Percentiles rank a stretch among this genome's conserved stretches.
These are phyloP conservation scores for Cubamyces sp. DNA, from an alignment of 768 basidiomycete genomes.

Conservation along the genomic window DNA sequence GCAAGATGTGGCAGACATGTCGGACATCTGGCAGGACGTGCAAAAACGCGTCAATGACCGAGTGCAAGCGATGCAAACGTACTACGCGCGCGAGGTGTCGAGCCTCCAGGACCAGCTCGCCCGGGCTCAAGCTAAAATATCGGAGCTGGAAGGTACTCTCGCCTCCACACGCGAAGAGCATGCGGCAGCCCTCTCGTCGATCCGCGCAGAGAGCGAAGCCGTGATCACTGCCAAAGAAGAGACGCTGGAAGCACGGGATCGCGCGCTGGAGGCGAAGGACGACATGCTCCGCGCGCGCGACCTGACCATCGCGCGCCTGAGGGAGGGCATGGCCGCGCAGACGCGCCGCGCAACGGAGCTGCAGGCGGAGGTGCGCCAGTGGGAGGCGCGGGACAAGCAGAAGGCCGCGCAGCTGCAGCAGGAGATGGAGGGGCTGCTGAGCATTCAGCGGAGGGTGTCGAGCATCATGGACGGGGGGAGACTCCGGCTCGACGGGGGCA, in stretches of 20 bases:
- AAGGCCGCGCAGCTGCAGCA: background rate
- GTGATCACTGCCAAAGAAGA: background rate
- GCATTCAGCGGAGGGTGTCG: background rate
- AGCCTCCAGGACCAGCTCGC: slow-evolving; percentile 1
- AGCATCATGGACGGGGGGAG: background rate
- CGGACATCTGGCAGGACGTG: background rate
- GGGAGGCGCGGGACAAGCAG: background rate
- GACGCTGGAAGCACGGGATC: background rate
- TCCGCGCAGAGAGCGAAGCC: too few species aligned
- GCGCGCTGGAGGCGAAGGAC: slow-evolving; percentile 2
- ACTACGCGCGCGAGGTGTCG: background rate
- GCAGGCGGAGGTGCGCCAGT: background rate
- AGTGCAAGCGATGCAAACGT: background rate
- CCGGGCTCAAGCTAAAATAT: background rate
- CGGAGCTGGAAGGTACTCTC: background rate
- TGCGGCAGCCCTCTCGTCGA: background rate
- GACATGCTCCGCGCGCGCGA: slow-evolving; percentile 1
- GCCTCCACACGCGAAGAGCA: background rate
- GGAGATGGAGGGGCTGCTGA: background rate
- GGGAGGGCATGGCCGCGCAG: background rate
- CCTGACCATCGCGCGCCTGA: background rate
- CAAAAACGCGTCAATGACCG: background rate
- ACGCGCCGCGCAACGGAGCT: background rate
- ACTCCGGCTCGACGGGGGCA: too few species aligned
- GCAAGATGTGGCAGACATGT: background rate